Evolutionary conservation across 805 yeast species (phyloP), one percentile per base, ranked within the genome.

Genomic region (Komagataella mondaviorum): DNA sequence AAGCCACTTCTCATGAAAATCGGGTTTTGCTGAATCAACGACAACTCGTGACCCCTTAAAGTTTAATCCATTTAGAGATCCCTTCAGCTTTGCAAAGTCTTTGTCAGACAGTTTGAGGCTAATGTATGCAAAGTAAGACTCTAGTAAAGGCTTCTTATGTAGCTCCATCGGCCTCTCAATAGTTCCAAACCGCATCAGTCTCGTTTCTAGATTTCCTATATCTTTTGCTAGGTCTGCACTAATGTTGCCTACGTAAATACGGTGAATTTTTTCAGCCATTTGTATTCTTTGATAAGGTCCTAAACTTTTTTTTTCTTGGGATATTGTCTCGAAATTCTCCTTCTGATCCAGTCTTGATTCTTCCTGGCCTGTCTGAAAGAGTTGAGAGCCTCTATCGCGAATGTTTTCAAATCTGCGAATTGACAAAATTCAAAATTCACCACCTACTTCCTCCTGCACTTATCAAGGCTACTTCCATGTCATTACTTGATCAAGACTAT

Each of bases 41-140:
- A 71, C 70, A 43, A 91, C 64, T 51, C 74, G 78, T 23, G 83
- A 72, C 2, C 95, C 96, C 73, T 85, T 88, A 66, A 75, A 91
- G 23, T 75, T 76, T 1, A 84, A 77, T 30, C 90, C 93, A 61
- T 88, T 77, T 55, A 87, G 74, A 0, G 85, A 70, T 6, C 67
- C 63, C 53, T 75, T 73, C 50, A 91, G 65, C 48, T 75, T 76
- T 1, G 65, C 67, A 51, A 73, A 78, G 43, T 72, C 69, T 18
- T 67, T 64, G 3, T 71, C 69, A 1, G 72, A 63, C 10, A 83
- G 63, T n/a, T 70, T 66, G 64, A 91, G 68, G 20, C 85, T 79
- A 1, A 86, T 63, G 55, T 75, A 88, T 1, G 83, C 96, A 68
- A 80, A 93, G 57, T 68, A 67, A 52, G 70, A 73, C 48, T 76